Conservation (phyloP, 2,329 filamentous ascomycete species). For the Aspergillus ibericus region DNA sequence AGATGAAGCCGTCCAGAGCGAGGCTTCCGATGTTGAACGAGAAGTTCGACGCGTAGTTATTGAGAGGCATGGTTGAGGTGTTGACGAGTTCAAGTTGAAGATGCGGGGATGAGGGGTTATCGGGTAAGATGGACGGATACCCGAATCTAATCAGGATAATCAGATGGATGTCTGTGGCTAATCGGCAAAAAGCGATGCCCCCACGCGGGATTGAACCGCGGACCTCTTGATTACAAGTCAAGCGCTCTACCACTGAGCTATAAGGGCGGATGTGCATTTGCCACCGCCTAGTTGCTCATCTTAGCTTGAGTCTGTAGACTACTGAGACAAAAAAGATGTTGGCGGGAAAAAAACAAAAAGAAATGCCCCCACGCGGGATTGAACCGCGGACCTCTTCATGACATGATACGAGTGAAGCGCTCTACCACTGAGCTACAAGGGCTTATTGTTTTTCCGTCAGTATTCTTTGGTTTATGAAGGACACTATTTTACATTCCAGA, state of each 20-base stretch:
- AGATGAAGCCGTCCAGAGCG: neutral
- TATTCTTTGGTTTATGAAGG: neutral
- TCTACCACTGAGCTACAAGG: slow-evolving; percentile 3
- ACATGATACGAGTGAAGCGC: neutral
- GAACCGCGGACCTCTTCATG: slow-evolving; percentile 3
- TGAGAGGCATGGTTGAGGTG: neutral
- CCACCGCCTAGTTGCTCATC: neutral
- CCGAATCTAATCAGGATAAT: no score
- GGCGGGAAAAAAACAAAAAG: neutral
- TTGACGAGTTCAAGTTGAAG: no score
- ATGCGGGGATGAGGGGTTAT: no score
- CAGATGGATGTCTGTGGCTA: neutral
- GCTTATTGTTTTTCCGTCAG: neutral
- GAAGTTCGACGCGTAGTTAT: neutral
- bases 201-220: neutral
- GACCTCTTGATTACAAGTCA: slow-evolving; percentile 1
- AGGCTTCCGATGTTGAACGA: neutral
- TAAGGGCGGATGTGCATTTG: neutral
- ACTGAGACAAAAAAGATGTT: neutral
- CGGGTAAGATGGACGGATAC: no score
- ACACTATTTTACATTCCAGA: neutral
- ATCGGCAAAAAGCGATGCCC: neutral
- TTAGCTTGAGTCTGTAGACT: neutral
- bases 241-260: neutral
- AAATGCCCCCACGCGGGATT: slow-evolving; percentile 1